These are phyloP conservation scores for Tolypocladium amazonense DNA, from an alignment of 2,329 filamentous ascomycete genomes.

Conservation along the genomic window DNA sequence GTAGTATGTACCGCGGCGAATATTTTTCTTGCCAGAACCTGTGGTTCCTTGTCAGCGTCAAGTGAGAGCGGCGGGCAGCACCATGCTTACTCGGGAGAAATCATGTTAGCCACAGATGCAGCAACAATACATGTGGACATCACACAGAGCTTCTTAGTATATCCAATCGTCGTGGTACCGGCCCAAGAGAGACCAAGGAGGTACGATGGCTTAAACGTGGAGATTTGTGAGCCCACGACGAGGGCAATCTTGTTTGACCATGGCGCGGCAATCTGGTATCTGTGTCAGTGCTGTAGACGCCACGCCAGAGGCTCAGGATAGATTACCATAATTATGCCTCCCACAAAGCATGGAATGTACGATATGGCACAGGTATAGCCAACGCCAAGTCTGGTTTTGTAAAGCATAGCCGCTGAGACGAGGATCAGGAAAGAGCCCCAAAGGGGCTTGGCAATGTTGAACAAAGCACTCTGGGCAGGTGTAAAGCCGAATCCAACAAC, in stretches of 20 bases:
- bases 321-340: constrained; percentile 10
- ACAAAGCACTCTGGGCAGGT: constrained; percentile 12
- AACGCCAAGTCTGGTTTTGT: constrained; percentile 9
- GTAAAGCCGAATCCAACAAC: constrained; percentile 13
- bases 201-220: constrained; percentile 18
- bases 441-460: constrained; percentile 14
- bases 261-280: constrained; percentile 6
- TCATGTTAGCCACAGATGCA: constrained; percentile 14
- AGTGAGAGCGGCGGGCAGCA: no score
- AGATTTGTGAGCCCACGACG: constrained; percentile 16
- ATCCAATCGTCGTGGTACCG: constrained; percentile 11
- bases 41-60: neutral
- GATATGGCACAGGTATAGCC: constrained; percentile 15
- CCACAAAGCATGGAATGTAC: constrained; percentile 12
- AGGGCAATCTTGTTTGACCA: constrained; percentile 17
- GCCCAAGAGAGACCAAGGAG: constrained; percentile 16
- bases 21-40: constrained; percentile 13
- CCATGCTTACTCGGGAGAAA: constrained; percentile 14
- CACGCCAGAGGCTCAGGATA: neutral
- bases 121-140: constrained; percentile 13
- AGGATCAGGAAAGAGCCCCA: constrained; percentile 10
- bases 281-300: neutral
- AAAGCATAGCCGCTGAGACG: constrained; percentile 11
- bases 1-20: constrained; percentile 9
- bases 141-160: constrained; percentile 12